Percentiles rank a stretch among this genome's conserved stretches.
Evolutionary conservation across 441 rosid species (phyloP).

Genomic region (Gossypium schwendimanii): DNA sequence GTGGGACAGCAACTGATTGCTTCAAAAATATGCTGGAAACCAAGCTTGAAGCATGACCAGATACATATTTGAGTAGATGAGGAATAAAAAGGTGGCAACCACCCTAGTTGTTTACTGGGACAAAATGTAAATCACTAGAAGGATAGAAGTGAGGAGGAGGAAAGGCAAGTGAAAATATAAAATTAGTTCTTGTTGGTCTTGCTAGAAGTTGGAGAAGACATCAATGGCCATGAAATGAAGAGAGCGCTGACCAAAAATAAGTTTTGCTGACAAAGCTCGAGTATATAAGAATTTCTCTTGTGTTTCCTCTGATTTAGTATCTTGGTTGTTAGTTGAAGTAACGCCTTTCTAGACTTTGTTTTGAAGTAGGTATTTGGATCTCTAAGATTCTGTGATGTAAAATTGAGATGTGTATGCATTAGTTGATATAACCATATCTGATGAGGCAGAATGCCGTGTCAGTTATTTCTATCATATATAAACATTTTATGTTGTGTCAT

Average conservation of each 20-base stretch:
- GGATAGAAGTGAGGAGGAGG: neutral
- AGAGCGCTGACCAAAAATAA: neutral
- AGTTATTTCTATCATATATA: neutral
- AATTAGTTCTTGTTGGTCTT: neutral
- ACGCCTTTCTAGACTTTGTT: neutral
- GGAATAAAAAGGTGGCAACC: neutral
- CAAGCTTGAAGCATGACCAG: neutral
- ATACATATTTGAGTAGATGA: neutral
- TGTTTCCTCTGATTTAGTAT: neutral
- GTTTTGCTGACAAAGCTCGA: neutral
- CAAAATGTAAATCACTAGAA: neutral
- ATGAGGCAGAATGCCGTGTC: neutral
- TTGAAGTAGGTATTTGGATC: neutral
- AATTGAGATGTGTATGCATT: neutral
- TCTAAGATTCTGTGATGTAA: neutral
- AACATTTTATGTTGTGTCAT: neutral
- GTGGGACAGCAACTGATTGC: neutral
- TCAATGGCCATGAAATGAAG: neutral
- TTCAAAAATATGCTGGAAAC: neutral
- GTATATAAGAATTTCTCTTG: neutral
- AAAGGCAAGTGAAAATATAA: neutral
- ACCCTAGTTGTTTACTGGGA: neutral
- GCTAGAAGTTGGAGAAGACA: neutral
- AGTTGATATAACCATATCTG: neutral
- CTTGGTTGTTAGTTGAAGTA: neutral